Conservation (phyloP, 2,329 filamentous ascomycete species). For the Penicillium sp. region DNA sequence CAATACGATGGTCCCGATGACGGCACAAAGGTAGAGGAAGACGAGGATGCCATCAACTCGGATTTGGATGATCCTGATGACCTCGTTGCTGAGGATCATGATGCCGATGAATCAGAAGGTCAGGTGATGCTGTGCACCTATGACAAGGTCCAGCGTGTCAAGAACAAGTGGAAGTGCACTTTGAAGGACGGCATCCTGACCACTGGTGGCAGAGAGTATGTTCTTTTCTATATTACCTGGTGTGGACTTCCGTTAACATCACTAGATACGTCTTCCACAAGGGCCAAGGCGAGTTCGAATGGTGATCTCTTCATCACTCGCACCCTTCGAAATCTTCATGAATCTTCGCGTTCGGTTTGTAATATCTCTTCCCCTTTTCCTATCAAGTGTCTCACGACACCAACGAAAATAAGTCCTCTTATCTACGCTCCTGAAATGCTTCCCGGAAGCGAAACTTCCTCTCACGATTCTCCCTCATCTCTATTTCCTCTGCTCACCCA, state of each 20-base stretch:
- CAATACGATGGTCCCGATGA: slow-evolving; percentile 56
- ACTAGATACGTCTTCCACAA: slow-evolving; percentile 89
- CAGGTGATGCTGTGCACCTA: slow-evolving; percentile 99
- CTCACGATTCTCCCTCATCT: neutral
- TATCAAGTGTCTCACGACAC: slow-evolving; percentile 3
- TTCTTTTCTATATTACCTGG: slow-evolving; percentile 15
- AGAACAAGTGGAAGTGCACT: slow-evolving; percentile 99
- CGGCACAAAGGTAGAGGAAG: slow-evolving; percentile 56
- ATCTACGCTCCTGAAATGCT: slow-evolving; percentile 11
- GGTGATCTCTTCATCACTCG: slow-evolving; percentile 52
- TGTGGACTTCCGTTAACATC: slow-evolving; percentile 22
- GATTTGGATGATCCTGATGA: slow-evolving; percentile 95
- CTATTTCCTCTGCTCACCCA: neutral
- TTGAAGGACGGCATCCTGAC: slow-evolving; percentile 94
- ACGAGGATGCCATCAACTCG: slow-evolving; percentile 97
- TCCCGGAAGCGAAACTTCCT: slow-evolving; percentile 13
- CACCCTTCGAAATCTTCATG: slow-evolving; percentile 3
- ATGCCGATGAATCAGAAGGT: slow-evolving; percentile 74
- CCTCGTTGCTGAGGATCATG: slow-evolving; percentile 73
- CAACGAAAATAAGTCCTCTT: slow-evolving; percentile 14
- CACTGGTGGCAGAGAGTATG: slow-evolving; percentile 82
- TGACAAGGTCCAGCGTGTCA: slow-evolving; percentile 97
- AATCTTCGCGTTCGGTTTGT: slow-evolving; percentile 13
- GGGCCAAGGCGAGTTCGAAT: slow-evolving; percentile 94
- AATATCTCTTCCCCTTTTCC: slow-evolving; percentile 9